A percentile compares a stretch with the other conserved stretches of the same genome.
These are phyloP conservation scores for Hymenoscyphus albidus DNA, from an alignment of 2,329 filamentous ascomycete genomes.

Conservation along the genomic window DNA sequence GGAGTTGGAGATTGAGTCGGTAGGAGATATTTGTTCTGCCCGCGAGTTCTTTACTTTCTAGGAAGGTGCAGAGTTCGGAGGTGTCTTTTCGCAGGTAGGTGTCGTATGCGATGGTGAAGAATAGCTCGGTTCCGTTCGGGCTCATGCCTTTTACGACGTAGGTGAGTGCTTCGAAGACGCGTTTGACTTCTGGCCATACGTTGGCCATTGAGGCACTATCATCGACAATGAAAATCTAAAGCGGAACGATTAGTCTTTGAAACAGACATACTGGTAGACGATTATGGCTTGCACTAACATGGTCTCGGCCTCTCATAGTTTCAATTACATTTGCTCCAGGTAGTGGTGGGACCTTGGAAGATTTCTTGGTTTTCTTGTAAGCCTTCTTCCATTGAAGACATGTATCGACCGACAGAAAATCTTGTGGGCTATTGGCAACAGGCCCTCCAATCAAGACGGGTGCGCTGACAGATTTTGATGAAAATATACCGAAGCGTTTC, in stretches of 20 bases:
- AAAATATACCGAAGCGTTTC: slow-evolving; percentile 16
- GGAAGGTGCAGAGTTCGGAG: slow-evolving; percentile 19
- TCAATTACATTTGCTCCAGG: slow-evolving; percentile 22
- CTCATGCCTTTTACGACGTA: slow-evolving; percentile 32
- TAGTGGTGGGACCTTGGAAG: slow-evolving; percentile 21
- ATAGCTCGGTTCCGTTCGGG: slow-evolving; percentile 29
- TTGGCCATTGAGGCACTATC: slow-evolving; percentile 29
- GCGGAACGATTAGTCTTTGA: neutral
- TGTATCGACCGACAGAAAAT: slow-evolving; percentile 25
- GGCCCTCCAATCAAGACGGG: too few species aligned
- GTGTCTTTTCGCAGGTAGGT: slow-evolving; percentile 25
- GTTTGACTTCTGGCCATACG: slow-evolving; percentile 26
- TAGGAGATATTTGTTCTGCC: slow-evolving; percentile 24
- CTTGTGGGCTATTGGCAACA: slow-evolving; percentile 2
- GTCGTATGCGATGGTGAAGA: slow-evolving; percentile 28
- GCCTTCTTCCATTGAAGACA: slow-evolving; percentile 27
- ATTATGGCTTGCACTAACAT: slow-evolving; percentile 21
- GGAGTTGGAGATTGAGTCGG: slow-evolving; percentile 22
- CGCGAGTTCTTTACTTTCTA: slow-evolving; percentile 15
- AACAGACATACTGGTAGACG: neutral
- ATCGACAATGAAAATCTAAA: slow-evolving; percentile 34
- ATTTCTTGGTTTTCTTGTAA: slow-evolving; percentile 26
- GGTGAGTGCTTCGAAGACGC: slow-evolving; percentile 28
- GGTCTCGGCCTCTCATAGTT: slow-evolving; percentile 29
- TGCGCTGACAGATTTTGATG: neutral